Evolutionary conservation across 2,329 filamentous ascomycete species (phyloP), one percentile per base, ranked within the genome.

Genomic region (Epichloe bromicola): DNA sequence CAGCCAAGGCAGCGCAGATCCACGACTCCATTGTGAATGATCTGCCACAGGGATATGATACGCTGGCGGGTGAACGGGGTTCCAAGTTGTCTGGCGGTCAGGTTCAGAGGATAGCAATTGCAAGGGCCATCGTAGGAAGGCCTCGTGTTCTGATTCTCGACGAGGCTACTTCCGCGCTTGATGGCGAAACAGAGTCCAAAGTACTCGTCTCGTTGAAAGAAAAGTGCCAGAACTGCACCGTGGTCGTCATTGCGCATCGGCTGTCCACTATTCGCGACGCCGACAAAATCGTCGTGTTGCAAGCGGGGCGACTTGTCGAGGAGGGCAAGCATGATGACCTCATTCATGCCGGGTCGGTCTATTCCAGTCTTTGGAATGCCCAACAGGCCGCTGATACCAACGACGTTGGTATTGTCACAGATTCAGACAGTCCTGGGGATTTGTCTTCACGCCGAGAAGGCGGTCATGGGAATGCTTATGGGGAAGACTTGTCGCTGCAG

Each of bases 111-210:
- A 26, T 26, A 26, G 23, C 23, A 26, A 26, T 26, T 7, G 23
- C 23, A 7, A 26, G 23, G 23, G 23, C 23, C 6, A 26, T 26
- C 23, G 23, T 7, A 26, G 23, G 23, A 26, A 15, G 15, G 11
- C 90, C 91, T 5, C 89, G 88, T 66, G 82, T 97, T 53, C 70
- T 96, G 3, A 76, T 93, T 1, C 76, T 93, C 0, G 86, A 93
- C 60, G 87, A 93, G 70, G 87, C 88, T 7, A 88, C 86, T 3
- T 82, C 78, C 2, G 86, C 86, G 0, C 70, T 95, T 3, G 88
- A 88, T 64, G 83, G 79, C 0, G 83, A 88, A 65, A 81, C 76
- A 2, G 87, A 91, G 66, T 83, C 87, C 61, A 81, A 37, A 15
- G 36, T 15, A 37, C 36, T 37, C 23, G 23, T 26, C 6, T 26